phyloP scores from a whole-genome alignment of 495 filamentous ascomycete species.

The Pyronema omphalodes region DNA sequence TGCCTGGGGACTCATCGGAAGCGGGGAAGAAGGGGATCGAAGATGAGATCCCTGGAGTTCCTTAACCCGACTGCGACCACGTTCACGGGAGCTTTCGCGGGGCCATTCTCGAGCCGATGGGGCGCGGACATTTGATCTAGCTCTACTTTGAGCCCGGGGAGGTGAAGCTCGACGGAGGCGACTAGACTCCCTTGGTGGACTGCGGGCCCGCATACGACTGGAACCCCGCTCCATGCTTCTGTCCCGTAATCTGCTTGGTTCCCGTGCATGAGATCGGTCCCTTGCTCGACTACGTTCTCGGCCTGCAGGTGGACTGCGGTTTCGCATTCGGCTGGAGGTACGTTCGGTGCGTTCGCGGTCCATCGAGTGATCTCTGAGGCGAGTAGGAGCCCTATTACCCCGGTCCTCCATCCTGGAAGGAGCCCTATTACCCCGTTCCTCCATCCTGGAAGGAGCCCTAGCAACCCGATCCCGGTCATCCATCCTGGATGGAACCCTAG shows the following conservation, averaged over 20 bases:
- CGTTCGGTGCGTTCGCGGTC: no score
- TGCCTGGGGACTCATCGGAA: slow-evolving; percentile 40
- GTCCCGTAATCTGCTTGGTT: no score
- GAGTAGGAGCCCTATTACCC: not conserved
- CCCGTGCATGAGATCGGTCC: no score
- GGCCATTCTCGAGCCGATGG: not conserved
- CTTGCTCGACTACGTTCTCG: no score
- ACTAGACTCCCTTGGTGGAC: not conserved
- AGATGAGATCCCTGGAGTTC: slow-evolving; percentile 16
- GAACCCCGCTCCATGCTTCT: no score
- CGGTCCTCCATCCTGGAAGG: slow-evolving; percentile 7
- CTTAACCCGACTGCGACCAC: not conserved
- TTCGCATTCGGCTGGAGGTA: no score
- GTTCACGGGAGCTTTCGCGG: not conserved
- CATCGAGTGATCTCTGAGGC: no score
- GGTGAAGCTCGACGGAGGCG: not conserved
- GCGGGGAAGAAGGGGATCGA: slow-evolving; percentile 62
- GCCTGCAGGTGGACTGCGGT: no score
- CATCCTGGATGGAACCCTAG: not conserved
- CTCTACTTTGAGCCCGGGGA: not conserved
- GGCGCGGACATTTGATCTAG: not conserved
- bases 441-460: slow-evolving; percentile 11
- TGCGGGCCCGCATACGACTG: not conserved
- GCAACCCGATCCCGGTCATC: slow-evolving; percentile 2
- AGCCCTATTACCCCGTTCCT: not conserved